A percentile compares a stretch with the other conserved stretches of the same genome.
Evolutionary conservation across 202 grass and related monocot species (phyloP).

Genomic region (Schoenoplectus tabernaemontani): DNA sequence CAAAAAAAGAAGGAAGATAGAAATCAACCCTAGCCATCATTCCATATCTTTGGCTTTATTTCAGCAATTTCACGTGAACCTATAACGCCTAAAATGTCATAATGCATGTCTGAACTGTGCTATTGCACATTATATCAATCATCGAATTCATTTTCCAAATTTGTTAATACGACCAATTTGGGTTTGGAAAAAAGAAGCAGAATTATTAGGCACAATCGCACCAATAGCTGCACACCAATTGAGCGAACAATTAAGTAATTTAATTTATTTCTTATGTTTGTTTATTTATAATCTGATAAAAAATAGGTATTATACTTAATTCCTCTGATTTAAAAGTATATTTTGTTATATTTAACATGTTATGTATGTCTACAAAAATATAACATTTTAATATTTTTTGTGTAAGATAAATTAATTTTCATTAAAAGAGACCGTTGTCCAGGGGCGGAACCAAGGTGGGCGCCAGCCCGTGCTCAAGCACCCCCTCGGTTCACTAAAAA

Average conservation of each 20-base stretch:
- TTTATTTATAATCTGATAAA: too few species aligned
- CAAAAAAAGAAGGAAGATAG: background rate
- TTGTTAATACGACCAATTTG: background rate
- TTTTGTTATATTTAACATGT: too few species aligned
- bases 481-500: too few species aligned
- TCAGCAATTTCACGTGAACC: constrained; percentile 1
- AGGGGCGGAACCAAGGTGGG: too few species aligned
- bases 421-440: background rate
- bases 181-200: background rate
- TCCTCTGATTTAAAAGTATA: too few species aligned
- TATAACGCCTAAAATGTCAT: background rate
- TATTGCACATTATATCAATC: background rate
- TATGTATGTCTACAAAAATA: too few species aligned
- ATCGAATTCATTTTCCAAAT: background rate
- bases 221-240: background rate
- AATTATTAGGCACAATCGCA: background rate
- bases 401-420: background rate
- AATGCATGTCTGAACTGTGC: background rate
- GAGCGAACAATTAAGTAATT: background rate
- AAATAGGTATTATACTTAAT: too few species aligned
- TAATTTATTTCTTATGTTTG: too few species aligned
- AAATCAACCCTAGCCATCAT: background rate
- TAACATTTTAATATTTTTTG: background rate
- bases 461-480: too few species aligned
- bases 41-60: constrained; percentile 2